phyloP scores from a whole-genome alignment of 1,284 basidiomycete genomes.

The Fomitiporia mediterranea region DNA sequence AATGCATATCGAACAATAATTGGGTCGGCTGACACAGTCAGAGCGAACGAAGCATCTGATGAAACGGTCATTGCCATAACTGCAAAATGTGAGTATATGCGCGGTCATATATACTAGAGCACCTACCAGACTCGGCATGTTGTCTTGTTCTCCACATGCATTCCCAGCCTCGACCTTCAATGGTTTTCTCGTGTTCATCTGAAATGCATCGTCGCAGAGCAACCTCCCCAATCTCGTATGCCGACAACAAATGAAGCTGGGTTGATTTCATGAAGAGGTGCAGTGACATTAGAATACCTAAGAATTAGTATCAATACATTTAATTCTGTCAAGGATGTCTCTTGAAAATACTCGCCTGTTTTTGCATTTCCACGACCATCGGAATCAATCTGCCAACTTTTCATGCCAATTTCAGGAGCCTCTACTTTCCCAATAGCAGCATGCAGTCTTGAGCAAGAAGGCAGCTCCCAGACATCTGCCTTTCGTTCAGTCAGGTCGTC shows the following conservation, averaged over 20 bases:
- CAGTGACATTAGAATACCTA: constrained; percentile 84
- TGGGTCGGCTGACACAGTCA: constrained; percentile 84
- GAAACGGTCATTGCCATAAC: constrained; percentile 85
- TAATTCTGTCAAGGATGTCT: not conserved
- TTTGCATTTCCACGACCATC: constrained; percentile 44
- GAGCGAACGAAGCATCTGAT: constrained; percentile 50
- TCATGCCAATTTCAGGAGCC: constrained; percentile 26
- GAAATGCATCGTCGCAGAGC: constrained; percentile 52
- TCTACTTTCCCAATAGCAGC: constrained; percentile 66
- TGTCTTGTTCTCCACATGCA: constrained; percentile 61
- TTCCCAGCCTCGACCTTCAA: constrained; percentile 74
- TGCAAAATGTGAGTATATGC: constrained; percentile 29
- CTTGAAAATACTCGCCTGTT: constrained; percentile 35
- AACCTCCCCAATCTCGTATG: constrained; percentile 80
- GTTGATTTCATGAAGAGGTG: constrained; percentile 49
- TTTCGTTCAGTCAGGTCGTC: constrained; percentile 28
- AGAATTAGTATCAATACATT: not conserved
- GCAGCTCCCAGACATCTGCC: constrained; percentile 79
- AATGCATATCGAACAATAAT: constrained; percentile 67
- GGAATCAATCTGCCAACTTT: constrained; percentile 28
- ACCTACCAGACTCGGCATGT: constrained; percentile 76
- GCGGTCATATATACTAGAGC: not conserved
- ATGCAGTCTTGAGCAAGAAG: constrained; percentile 60
- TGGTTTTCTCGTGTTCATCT: constrained; percentile 41
- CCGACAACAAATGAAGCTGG: constrained; percentile 57